Percentiles rank a stretch among this genome's conserved stretches.
phyloP scores from a whole-genome alignment of 2,329 filamentous ascomycete genomes.

The Sporothrix humicola region DNA sequence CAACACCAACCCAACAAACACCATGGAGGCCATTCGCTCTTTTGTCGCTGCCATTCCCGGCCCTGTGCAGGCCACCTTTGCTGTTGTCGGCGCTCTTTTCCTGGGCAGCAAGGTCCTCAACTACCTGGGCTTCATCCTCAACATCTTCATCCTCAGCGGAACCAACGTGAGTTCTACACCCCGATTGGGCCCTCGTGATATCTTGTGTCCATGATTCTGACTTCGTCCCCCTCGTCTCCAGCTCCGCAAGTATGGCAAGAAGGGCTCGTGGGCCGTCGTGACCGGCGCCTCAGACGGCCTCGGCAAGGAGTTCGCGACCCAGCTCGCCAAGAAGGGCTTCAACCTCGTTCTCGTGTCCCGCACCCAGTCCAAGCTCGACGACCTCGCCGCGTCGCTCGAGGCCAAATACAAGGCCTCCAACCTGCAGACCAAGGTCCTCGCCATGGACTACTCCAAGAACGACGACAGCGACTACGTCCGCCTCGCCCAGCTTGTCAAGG shows the following conservation, averaged over 20 bases:
- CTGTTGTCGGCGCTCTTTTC: constrained; percentile 64
- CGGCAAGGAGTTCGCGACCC: constrained; percentile 92
- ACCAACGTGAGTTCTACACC: constrained; percentile 58
- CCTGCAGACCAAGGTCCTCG: constrained; percentile 75
- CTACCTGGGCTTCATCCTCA: constrained; percentile 66
- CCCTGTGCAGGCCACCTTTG: constrained; percentile 52
- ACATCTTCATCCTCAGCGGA: constrained; percentile 70
- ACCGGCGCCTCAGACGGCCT: constrained; percentile 96
- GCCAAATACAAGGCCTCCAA: constrained; percentile 65
- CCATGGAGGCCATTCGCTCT: constrained; percentile 46
- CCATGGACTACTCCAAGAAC: constrained; percentile 91
- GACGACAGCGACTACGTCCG: constrained; percentile 78
- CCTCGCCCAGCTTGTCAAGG: constrained; percentile 70
- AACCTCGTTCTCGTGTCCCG: constrained; percentile 94
- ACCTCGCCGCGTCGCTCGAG: constrained; percentile 76
- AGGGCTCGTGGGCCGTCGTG: constrained; percentile 91
- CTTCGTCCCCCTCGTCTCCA: constrained; percentile 46
- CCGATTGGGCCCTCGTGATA: neutral
- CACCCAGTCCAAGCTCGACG: constrained; percentile 87
- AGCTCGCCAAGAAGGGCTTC: constrained; percentile 90
- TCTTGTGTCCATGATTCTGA: neutral
- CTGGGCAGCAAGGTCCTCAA: constrained; percentile 62
- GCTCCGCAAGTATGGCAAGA: constrained; percentile 89
- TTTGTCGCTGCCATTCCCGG: constrained; percentile 52
- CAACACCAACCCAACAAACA: neutral